A percentile compares a stretch with the other conserved stretches of the same genome.
Conservation (phyloP, 345 rosid genomes). For the Hibiscus syriacus region DNA sequence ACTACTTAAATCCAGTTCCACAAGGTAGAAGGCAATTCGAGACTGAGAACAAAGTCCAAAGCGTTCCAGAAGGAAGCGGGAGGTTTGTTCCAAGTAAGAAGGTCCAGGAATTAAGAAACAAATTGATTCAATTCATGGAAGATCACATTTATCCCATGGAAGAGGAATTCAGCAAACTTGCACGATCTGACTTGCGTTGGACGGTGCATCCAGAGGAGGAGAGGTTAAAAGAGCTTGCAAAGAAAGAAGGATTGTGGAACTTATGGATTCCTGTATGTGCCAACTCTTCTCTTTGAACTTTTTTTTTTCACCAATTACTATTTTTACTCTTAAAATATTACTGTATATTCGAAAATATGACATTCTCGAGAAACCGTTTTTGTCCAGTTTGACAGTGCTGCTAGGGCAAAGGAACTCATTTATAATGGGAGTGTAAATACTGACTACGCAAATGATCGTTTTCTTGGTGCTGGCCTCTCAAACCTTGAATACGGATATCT, state of each 20-base stretch:
- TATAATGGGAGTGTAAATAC: conserved; percentile 29
- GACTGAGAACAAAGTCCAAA: conserved; percentile 22
- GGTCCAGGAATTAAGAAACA: conserved; percentile 57
- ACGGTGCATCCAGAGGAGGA: conserved; percentile 91
- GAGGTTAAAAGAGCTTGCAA: conserved; percentile 76
- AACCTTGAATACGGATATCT: conserved; percentile 94
- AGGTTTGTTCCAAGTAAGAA: conserved; percentile 59
- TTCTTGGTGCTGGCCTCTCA: conserved; percentile 89
- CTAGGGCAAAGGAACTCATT: conserved; percentile 64
- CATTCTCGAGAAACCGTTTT: background rate
- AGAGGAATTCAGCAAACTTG: conserved; percentile 64
- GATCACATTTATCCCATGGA: conserved; percentile 82
- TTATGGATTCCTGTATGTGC: conserved; percentile 74
- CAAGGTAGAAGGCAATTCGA: conserved; percentile 18
- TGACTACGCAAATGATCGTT: conserved; percentile 26
- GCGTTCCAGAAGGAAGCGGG: conserved; percentile 48
- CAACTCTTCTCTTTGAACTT: conserved; percentile 9
- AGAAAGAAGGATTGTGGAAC: conserved; percentile 90
- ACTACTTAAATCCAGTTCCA: conserved; percentile 25
- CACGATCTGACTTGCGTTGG: conserved; percentile 72
- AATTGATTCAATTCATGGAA: conserved; percentile 82
- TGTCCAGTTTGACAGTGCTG: conserved; percentile 81
- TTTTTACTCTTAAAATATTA: background rate
- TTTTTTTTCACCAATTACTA: background rate
- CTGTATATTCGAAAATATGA: background rate